Evolutionary conservation across 768 basidiomycete species (phyloP).

Genomic region (Thelephora ganbajun): DNA sequence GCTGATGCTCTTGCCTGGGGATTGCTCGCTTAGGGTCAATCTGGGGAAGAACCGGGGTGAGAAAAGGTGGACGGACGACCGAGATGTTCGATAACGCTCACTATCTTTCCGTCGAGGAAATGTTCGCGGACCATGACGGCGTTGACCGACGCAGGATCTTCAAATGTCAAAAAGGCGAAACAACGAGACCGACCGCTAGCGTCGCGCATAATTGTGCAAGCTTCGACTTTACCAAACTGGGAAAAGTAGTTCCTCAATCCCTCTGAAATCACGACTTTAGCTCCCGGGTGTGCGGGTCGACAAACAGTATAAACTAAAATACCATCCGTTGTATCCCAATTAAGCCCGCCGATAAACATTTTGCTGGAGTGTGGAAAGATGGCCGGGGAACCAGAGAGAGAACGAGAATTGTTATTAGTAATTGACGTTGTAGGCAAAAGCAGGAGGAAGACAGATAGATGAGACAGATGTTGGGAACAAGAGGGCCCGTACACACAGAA

Average conservation of each 20-base stretch:
- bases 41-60: conserved; percentile 26
- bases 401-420: conserved; percentile 68
- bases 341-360: conserved; percentile 99
- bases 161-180: conserved; percentile 96
- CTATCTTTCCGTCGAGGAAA: conserved; percentile 92
- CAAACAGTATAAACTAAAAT: conserved; percentile 27
- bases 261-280: conserved; percentile 36
- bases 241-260: conserved; percentile 77
- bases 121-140: conserved; percentile 94
- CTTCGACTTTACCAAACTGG: conserved; percentile 94
- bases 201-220: conserved; percentile 98
- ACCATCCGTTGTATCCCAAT: conserved; percentile 99
- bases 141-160: conserved; percentile 84
- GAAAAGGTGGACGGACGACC: conserved; percentile 4
- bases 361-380: conserved; percentile 46
- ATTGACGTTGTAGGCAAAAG: conserved; percentile 52
- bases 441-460: conserved; percentile 43
- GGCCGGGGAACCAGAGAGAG: conserved; percentile 20
- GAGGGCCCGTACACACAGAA: conserved; percentile 10
- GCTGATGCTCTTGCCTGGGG: conserved; percentile 87
- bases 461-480: conserved; percentile 19
- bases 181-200: conserved; percentile 88
- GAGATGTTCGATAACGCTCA: conserved; percentile 16
- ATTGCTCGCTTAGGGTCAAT: conserved; percentile 99
- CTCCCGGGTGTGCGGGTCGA: conserved; percentile 28